Evolutionary conservation across 2,329 filamentous ascomycete species (phyloP), one percentile per base, ranked within the genome.

Genomic region (Teratosphaeriaceae sp.): DNA sequence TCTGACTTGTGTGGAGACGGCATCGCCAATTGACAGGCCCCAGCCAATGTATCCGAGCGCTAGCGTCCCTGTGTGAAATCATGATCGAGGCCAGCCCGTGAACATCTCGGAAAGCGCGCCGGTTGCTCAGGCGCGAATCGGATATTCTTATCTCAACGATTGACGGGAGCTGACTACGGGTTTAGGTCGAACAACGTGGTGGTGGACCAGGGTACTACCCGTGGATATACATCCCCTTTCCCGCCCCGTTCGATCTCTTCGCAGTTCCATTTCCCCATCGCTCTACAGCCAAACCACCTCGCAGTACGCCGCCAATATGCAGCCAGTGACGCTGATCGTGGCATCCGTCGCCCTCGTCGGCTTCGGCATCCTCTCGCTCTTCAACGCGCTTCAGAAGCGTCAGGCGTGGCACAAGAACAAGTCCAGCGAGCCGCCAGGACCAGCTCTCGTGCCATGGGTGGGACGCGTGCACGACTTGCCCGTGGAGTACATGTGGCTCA

Each of bases 401-500:
- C 52, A 44, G 58, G 57, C 52, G 40, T 58, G 63, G 65, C 38
- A 47, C 45, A 58, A 65, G 44, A 53, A 56, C 43, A 57, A 56
- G 45, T 46, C 54, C n/a, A 57, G 50, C 16, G 58, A 60, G 39
- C 54, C 58, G 37, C 68, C 68, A 26, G 69, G 69, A 11, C 69
- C 69, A 15, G 54, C 57, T 8, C 52, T 68, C 34, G 42, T 64
- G 2, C 62, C 62, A 26, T 62, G 52, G 46, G 46, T 65, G 35
- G 62, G 62, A 33, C 59, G 62, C 2, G 62, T 73, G 42, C 70
- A 73, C 47, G 70, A 74, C 45, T 57, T 73, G 9, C 70, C 71
- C 2, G 70, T 71, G 50, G 48, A 70, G 27, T 66, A 62, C 53
- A 72, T 71, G 68, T 78, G 74, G 74, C 53, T 75, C 48, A 76